Conservation (phyloP, 139 green algal genomes). For the Chlamydomonas schloesseri region DNA sequence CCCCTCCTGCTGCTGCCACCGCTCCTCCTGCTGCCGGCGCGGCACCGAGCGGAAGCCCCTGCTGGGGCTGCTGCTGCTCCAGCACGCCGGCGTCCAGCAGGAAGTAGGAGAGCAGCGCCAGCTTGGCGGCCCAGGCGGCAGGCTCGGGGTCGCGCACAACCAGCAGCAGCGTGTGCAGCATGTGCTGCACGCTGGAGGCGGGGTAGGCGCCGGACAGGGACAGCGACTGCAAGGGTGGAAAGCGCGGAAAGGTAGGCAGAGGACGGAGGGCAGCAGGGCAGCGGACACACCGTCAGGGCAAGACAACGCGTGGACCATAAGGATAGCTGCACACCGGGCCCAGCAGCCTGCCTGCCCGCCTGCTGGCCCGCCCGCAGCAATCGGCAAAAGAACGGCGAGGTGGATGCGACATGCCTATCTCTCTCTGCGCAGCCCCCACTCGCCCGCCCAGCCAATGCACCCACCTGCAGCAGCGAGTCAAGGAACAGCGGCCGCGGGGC, state of each 20-base stretch:
- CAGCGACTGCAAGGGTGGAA: conserved; percentile 36
- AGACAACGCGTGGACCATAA: no score
- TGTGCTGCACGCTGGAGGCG: conserved; percentile 25
- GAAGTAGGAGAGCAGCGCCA: conserved; percentile 70
- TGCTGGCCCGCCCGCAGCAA: no score
- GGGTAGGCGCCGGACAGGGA: conserved; percentile 48
- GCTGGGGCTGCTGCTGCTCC: no score
- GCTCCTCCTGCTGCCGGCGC: no score
- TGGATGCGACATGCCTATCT: no score
- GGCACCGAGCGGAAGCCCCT: no score
- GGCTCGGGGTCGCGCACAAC: conserved; percentile 17
- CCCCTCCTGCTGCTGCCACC: no score
- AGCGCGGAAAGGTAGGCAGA: not conserved
- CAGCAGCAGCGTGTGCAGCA: conserved; percentile 61
- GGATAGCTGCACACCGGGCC: no score
- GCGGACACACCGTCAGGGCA: not conserved
- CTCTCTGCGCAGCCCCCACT: no score
- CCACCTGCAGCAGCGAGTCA: conserved; percentile 49
- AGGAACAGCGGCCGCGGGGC: conserved; percentile 54
- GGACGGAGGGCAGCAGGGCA: not conserved
- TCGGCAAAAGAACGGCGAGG: no score
- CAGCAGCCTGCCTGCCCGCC: no score
- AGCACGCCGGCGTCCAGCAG: conserved; percentile 61
- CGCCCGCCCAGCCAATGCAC: no score
- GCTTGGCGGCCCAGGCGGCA: conserved; percentile 50